phyloP scores from a whole-genome alignment of 345 rosid genomes.

The Syzygium grande region DNA sequence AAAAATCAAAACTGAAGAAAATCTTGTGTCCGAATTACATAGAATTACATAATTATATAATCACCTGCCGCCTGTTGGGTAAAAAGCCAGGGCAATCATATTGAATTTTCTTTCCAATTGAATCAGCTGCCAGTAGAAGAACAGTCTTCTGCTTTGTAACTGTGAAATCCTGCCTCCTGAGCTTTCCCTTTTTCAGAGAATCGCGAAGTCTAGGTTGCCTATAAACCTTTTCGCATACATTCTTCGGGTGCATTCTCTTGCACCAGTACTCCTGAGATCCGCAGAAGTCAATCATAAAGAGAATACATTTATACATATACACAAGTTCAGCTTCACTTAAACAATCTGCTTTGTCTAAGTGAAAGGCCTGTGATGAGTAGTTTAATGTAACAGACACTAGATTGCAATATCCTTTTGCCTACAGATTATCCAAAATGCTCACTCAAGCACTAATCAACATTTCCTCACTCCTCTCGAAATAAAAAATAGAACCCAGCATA shows the following conservation, averaged over 20 bases:
- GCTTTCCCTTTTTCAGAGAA: conserved; percentile 76
- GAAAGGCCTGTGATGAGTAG: not conserved
- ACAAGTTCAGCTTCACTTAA: not conserved
- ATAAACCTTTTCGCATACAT: conserved; percentile 91
- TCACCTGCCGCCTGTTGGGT: conserved; percentile 90
- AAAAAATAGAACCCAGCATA: not conserved
- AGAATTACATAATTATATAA: not conserved
- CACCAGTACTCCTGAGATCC: conserved; percentile 90
- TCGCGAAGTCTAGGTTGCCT: conserved; percentile 89
- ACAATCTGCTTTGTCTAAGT: not conserved
- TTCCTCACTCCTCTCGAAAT: not conserved
- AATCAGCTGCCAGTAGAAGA: conserved; percentile 74
- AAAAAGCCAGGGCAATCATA: conserved; percentile 81
- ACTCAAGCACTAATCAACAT: not conserved
- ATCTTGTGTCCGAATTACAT: not conserved
- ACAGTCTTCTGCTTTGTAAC: conserved; percentile 68
- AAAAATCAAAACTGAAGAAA: not conserved
- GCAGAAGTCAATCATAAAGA: not conserved
- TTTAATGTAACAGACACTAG: not conserved
- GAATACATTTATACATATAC: not conserved
- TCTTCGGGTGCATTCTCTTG: conserved; percentile 90
- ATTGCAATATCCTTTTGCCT: not conserved
- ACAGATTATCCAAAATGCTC: not conserved
- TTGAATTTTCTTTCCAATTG: conserved; percentile 85
- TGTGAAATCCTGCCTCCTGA: conserved; percentile 79